These are phyloP conservation scores for Cytospora chrysosperma DNA, from an alignment of 2,329 filamentous ascomycete genomes.

Conservation along the genomic window DNA sequence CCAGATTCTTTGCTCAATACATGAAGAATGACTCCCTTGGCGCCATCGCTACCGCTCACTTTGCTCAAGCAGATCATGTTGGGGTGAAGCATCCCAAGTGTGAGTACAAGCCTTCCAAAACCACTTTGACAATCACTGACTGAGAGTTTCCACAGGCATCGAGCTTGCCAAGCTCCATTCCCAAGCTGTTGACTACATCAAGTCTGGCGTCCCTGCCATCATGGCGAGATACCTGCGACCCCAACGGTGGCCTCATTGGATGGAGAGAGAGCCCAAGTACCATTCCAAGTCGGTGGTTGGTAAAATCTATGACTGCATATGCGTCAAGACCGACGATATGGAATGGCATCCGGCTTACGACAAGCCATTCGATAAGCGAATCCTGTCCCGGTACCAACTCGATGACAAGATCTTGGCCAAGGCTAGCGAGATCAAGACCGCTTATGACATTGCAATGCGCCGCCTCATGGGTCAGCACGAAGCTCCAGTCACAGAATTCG, in stretches of 20 bases:
- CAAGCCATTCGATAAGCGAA: constrained; percentile 70
- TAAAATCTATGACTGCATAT: constrained; percentile 76
- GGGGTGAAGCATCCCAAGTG: constrained; percentile 71
- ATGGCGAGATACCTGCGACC: constrained; percentile 64
- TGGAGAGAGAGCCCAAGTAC: constrained; percentile 66
- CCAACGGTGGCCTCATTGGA: constrained; percentile 77
- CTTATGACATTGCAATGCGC: constrained; percentile 75
- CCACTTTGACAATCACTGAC: background rate
- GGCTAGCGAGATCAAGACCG: constrained; percentile 66
- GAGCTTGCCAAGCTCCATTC: constrained; percentile 80
- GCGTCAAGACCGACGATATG: constrained; percentile 49
- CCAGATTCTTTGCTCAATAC: constrained; percentile 83
- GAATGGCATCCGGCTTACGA: constrained; percentile 70
- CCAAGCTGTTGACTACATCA: constrained; percentile 89
- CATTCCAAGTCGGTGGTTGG: constrained; percentile 72
- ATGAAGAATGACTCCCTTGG: constrained; percentile 87
- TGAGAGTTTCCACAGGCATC: constrained; percentile 47
- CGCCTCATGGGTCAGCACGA: constrained; percentile 83
- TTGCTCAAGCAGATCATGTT: constrained; percentile 69
- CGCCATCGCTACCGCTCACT: constrained; percentile 77
- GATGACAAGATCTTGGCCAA: constrained; percentile 54
- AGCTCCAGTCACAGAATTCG: constrained; percentile 77
- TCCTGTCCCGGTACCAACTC: constrained; percentile 63
- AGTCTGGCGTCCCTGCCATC: constrained; percentile 76
- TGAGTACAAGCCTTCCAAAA: constrained; percentile 36